Evolutionary conservation across 1,284 basidiomycete species (phyloP).

Genomic region (Jaminaea rosea): DNA sequence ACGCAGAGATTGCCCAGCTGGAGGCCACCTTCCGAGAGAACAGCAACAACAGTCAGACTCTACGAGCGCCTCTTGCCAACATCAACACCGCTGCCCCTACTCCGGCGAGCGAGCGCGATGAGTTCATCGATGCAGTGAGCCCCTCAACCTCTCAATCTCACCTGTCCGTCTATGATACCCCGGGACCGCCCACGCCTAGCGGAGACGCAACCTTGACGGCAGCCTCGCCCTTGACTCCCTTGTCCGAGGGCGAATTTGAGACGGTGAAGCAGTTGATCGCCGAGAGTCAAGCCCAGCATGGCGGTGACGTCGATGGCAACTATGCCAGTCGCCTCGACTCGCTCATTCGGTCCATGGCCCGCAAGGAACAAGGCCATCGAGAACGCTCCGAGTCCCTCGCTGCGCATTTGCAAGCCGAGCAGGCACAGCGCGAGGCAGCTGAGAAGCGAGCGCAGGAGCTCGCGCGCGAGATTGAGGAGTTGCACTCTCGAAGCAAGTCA

Average conservation of each 20-base stretch:
- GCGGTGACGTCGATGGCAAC: conserved; percentile 4
- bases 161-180: too few relatives aligned
- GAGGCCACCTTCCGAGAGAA: conserved; percentile 14
- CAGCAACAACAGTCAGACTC: conserved; percentile 1
- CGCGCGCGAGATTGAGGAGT: conserved; percentile 63
- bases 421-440: conserved; percentile 68
- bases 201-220: too few relatives aligned
- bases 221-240: conserved; percentile 10
- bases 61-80: background rate
- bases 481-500: too few relatives aligned
- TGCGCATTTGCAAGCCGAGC: conserved; percentile 59
- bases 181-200: too few relatives aligned
- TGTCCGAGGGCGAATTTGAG: conserved; percentile 17
- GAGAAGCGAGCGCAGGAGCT: conserved; percentile 69
- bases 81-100: background rate
- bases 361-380: conserved; percentile 76
- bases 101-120: background rate
- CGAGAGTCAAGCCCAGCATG: conserved; percentile 6
- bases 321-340: conserved; percentile 17
- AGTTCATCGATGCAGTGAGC: too few relatives aligned
- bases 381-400: conserved; percentile 66
- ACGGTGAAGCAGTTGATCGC: conserved; percentile 16
- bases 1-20: conserved; percentile 28
- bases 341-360: conserved; percentile 65
- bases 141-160: too few relatives aligned